A percentile compares a stretch with the other conserved stretches of the same genome.
Conservation (phyloP, 495 filamentous ascomycete species). For the Xylaria nigripes region DNA sequence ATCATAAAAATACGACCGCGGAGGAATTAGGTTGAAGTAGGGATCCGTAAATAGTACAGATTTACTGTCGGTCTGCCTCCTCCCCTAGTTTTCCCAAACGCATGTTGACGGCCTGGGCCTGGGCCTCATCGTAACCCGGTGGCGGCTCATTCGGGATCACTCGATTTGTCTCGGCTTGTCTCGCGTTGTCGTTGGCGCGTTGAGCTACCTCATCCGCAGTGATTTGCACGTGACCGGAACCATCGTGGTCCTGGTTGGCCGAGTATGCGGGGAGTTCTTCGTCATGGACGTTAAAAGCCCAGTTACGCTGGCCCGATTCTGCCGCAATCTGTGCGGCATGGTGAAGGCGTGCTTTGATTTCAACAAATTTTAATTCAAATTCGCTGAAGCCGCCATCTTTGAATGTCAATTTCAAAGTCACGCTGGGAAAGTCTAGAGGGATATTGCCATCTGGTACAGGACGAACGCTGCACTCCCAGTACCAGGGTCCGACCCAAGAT, state of each 20-base stretch:
- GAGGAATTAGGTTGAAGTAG: neutral
- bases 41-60: too few species aligned
- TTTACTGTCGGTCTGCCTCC: slow-evolving; percentile 37
- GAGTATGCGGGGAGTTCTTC: slow-evolving; percentile 85
- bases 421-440: slow-evolving; percentile 57
- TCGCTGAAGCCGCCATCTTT: slow-evolving; percentile 93
- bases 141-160: slow-evolving; percentile 68
- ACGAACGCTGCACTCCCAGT: slow-evolving; percentile 71
- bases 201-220: slow-evolving; percentile 7
- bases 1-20: neutral
- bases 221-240: slow-evolving; percentile 17
- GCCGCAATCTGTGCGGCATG: slow-evolving; percentile 67
- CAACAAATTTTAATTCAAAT: slow-evolving; percentile 74
- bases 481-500: slow-evolving; percentile 94
- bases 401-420: slow-evolving; percentile 80
- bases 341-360: slow-evolving; percentile 71
- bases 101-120: slow-evolving; percentile 60
- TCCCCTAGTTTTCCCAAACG: slow-evolving; percentile 41
- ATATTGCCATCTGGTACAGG: slow-evolving; percentile 83
- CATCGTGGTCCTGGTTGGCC: slow-evolving; percentile 19
- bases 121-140: slow-evolving; percentile 88
- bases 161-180: slow-evolving; percentile 18
- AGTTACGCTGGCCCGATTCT: slow-evolving; percentile 37
- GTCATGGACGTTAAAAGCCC: slow-evolving; percentile 56
- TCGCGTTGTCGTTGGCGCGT: slow-evolving; percentile 13